Percentiles rank a stretch among this genome's conserved stretches.
Conservation (phyloP, 2,329 filamentous ascomycete species). For the Fonsecaea erecta region DNA sequence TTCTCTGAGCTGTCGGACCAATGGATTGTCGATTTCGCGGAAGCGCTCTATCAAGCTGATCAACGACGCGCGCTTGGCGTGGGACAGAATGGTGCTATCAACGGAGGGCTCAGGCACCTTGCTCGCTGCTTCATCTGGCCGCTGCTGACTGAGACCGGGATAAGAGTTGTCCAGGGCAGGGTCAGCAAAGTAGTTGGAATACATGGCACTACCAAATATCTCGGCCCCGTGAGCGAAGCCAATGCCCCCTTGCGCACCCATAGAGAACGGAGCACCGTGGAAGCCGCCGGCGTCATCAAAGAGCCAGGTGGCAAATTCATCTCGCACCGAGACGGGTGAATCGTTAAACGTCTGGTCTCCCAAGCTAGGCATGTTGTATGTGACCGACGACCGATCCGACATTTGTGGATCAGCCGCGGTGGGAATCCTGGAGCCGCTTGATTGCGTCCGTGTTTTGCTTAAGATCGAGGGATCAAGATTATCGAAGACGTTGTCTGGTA, state of each 20-base stretch:
- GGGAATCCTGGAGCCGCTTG: constrained; percentile 11
- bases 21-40: constrained; percentile 76
- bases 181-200: constrained; percentile 44
- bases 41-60: constrained; percentile 85
- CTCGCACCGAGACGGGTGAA: constrained; percentile 74
- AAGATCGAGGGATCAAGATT: constrained; percentile 38
- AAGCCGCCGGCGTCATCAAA: constrained; percentile 70
- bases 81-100: constrained; percentile 78
- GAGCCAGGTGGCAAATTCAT: constrained; percentile 83
- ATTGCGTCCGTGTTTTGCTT: constrained; percentile 30
- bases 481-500: constrained; percentile 38
- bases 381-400: constrained; percentile 56
- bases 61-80: constrained; percentile 81
- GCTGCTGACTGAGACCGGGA: constrained; percentile 58
- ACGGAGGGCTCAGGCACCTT: constrained; percentile 79
- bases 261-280: constrained; percentile 55
- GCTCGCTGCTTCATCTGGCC: constrained; percentile 85
- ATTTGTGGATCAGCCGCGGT: constrained; percentile 40
- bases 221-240: constrained; percentile 54
- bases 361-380: constrained; percentile 50
- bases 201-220: constrained; percentile 45
- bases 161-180: constrained; percentile 68
- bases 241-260: constrained; percentile 46
- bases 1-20: constrained; percentile 73
- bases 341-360: constrained; percentile 31